Conservation (phyloP, 2,329 filamentous ascomycete species). For the Diaporthe australafricana region DNA sequence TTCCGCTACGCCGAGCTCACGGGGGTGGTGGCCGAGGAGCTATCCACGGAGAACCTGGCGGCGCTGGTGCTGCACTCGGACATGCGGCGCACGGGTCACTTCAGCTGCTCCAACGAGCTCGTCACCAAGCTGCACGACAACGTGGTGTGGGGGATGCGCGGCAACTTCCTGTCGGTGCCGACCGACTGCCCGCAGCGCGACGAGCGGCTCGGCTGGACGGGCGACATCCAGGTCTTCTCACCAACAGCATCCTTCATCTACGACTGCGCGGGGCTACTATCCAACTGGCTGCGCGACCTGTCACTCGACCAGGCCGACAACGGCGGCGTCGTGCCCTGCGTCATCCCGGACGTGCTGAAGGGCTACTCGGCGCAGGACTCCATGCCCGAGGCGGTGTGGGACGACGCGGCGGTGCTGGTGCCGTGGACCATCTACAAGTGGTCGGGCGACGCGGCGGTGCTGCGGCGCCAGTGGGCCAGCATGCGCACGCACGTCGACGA, state of each 20-base stretch:
- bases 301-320: slow-evolving; percentile 48
- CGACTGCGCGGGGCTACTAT: slow-evolving; percentile 61
- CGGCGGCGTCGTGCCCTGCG: slow-evolving; percentile 46
- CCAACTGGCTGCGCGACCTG: slow-evolving; percentile 62
- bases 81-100: slow-evolving; percentile 60
- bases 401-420: slow-evolving; percentile 46
- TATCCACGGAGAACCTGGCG: slow-evolving; percentile 38
- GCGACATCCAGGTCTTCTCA: slow-evolving; percentile 62
- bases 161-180: slow-evolving; percentile 68
- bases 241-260: slow-evolving; percentile 66
- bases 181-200: slow-evolving; percentile 70
- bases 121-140: slow-evolving; percentile 68
- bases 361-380: slow-evolving; percentile 35
- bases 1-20: slow-evolving; percentile 64
- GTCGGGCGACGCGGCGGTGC: slow-evolving; percentile 45
- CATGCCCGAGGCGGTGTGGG: slow-evolving; percentile 48
- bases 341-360: slow-evolving; percentile 46
- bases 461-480: slow-evolving; percentile 43
- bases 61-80: slow-evolving; percentile 61
- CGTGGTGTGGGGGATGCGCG: slow-evolving; percentile 66
- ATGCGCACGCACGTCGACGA: slow-evolving; percentile 47
- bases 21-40: slow-evolving; percentile 50
- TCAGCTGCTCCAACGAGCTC: slow-evolving; percentile 61
- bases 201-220: slow-evolving; percentile 66
- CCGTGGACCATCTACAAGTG: slow-evolving; percentile 47